Evolutionary conservation across 192 early-diverging fungal species (phyloP).

Genomic region (Entomortierella lignicola): DNA sequence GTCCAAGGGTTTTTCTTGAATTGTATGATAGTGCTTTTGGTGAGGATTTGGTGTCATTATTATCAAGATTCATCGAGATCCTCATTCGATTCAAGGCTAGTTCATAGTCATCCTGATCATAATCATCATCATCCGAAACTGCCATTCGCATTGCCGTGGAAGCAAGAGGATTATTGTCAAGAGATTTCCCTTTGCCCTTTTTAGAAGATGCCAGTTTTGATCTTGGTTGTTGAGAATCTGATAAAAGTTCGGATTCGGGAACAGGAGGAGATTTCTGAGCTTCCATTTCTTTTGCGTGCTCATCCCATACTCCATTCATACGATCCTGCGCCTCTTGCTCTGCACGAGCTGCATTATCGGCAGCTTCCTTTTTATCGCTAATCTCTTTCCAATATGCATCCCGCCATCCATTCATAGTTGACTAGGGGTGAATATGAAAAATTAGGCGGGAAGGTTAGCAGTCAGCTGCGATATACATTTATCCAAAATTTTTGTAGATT

Average conservation of each 20-base stretch:
- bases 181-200: conserved; percentile 32
- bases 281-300: conserved; percentile 7
- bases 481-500: too few relatives aligned
- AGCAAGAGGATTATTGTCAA: conserved; percentile 9
- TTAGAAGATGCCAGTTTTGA: conserved; percentile 6
- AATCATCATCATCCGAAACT: conserved; percentile 43
- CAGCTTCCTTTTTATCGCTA: not conserved
- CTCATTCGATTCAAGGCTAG: conserved; percentile 29
- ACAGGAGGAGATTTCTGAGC: not conserved
- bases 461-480: too few relatives aligned
- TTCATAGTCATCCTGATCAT: conserved; percentile 16
- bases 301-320: conserved; percentile 22
- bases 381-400: conserved; percentile 38
- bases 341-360: conserved; percentile 9
- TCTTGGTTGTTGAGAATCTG: conserved; percentile 7
- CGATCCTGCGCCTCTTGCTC: conserved; percentile 3
- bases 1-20: too few relatives aligned
- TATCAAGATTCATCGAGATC: conserved; percentile 26
- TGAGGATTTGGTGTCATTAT: too few relatives aligned
- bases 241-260: not conserved
- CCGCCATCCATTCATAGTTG: conserved; percentile 44
- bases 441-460: not conserved
- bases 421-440: conserved; percentile 1
- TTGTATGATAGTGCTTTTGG: too few relatives aligned
- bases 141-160: conserved; percentile 35